phyloP scores from a whole-genome alignment of 2,329 filamentous ascomycete species.

The Colletotrichum sp. region DNA sequence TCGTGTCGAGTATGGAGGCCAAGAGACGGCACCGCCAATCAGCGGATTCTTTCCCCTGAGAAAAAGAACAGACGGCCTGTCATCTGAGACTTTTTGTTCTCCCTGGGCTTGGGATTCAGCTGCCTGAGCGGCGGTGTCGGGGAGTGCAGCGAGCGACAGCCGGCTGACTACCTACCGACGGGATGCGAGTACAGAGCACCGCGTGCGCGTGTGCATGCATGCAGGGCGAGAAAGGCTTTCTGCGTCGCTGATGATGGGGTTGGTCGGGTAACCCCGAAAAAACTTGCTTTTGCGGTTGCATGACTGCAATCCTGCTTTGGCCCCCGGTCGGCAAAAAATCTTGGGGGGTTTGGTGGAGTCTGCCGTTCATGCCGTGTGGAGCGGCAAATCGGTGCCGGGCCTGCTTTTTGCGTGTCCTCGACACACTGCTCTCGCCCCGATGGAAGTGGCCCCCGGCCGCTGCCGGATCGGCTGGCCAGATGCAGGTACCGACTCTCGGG shows the following conservation, averaged over 20 bases:
- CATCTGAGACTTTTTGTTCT: neutral
- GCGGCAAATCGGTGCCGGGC: neutral
- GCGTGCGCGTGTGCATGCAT: neutral
- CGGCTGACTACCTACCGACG: neutral
- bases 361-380: neutral
- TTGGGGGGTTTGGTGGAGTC: neutral
- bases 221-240: neutral
- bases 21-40: neutral
- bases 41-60: neutral
- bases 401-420: accelerated
- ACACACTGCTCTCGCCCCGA: accelerated
- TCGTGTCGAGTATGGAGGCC: neutral
- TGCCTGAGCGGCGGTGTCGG: neutral
- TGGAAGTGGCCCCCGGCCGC: neutral
- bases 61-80: neutral
- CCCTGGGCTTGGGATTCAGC: neutral
- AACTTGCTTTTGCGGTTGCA: neutral
- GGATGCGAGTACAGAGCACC: neutral
- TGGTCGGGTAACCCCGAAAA: neutral
- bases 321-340: neutral
- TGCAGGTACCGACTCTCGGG: neutral
- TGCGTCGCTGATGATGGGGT: neutral
- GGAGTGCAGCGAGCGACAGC: neutral
- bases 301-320: neutral
- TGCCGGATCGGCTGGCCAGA: neutral